Base-by-base conservation (phyloP, 2,329 filamentous ascomycete species). In the Teratosphaeria zuluensis region DNA sequence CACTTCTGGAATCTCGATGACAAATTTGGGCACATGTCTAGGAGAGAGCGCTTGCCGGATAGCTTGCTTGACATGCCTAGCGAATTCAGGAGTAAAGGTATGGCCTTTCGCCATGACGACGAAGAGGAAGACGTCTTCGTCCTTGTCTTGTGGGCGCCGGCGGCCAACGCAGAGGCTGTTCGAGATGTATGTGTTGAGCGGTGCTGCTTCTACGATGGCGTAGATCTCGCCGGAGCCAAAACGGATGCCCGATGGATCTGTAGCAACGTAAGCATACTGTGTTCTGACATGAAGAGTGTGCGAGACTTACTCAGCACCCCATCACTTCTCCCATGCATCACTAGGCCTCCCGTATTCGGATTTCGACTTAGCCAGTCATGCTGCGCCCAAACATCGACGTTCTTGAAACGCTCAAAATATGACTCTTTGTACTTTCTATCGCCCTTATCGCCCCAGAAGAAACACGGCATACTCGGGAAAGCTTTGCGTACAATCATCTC, bases 151-250 rank as follows among this genome's bases (percentile, higher is more conserved):
- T 9, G 68, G 63, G 6, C 74, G 63, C 32, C 73, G 66, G 0
- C 74, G 72, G 7, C 72, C 72, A 14, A 76, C 72, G 59, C 74
- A 76, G 11, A 76, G 66, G 30, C 66, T 72, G 57, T 75, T 72
- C 46, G 68, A 68, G 56, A 76, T 70, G 38, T 66, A 48, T n/a
- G 57, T 56, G 57, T 70, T 75, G 61, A 75, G 73, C 1, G 70
- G 65, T 1, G 73, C 69, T 2, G 70, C 70, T 62, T 79, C 77
- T n/a, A 75, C 73, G 53, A 80, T 73, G n/a, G 72, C 69, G 66
- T 80, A 79, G 56, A 80, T 76, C 63, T 80, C 77, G 1, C 71
- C 69, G 11, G 69, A 73, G 21, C 77, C 77, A 56, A 79, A 80
- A 30, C 77, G 73, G 58, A 80, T 75, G 6, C 77, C 77, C 12